Evolutionary conservation across 1,284 basidiomycete genomes (phyloP).

Genomic region (Cryptococcus sp.): DNA sequence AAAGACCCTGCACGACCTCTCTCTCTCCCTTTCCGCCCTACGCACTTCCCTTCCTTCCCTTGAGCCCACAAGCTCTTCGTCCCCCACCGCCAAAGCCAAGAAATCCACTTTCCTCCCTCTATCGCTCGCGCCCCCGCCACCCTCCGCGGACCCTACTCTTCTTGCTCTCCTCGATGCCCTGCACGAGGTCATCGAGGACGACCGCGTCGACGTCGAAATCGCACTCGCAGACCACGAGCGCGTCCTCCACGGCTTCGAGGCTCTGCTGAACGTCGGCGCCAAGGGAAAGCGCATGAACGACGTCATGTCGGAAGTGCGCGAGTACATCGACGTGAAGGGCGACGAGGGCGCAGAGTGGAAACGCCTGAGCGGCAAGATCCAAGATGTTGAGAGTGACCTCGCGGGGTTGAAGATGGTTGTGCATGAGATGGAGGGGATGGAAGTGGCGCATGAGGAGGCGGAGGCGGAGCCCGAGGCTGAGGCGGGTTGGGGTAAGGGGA

Average conservation of each 20-base stretch:
- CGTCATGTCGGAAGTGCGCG: conserved; percentile 57
- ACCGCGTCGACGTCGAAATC: conserved; percentile 80
- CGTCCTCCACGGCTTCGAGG: conserved; percentile 66
- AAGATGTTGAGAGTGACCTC: conserved; percentile 76
- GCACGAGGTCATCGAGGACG: conserved; percentile 76
- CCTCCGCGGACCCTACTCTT: conserved; percentile 49
- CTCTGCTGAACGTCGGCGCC: conserved; percentile 61
- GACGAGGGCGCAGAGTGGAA: conserved; percentile 52
- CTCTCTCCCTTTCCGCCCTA: conserved; percentile 36
- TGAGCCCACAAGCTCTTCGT: conserved; percentile 6
- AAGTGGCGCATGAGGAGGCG: conserved; percentile 14
- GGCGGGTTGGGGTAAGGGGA: not conserved
- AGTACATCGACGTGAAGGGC: conserved; percentile 60
- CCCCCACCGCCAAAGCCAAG: conserved; percentile 4
- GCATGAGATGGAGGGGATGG: conserved; percentile 42
- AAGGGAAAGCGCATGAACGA: conserved; percentile 43
- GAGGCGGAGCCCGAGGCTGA: conserved; percentile 5
- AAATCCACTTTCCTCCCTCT: conserved; percentile 17
- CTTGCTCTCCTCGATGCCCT: conserved; percentile 62
- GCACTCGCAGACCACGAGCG: conserved; percentile 72
- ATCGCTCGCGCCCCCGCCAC: conserved; percentile 16
- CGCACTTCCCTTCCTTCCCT: conserved; percentile 23
- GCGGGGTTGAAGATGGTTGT: conserved; percentile 51
- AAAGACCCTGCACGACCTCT: conserved; percentile 42
- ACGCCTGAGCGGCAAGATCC: conserved; percentile 61